These are phyloP conservation scores for Termitomyces sp. DNA, from an alignment of 768 basidiomycete genomes.

Conservation along the genomic window DNA sequence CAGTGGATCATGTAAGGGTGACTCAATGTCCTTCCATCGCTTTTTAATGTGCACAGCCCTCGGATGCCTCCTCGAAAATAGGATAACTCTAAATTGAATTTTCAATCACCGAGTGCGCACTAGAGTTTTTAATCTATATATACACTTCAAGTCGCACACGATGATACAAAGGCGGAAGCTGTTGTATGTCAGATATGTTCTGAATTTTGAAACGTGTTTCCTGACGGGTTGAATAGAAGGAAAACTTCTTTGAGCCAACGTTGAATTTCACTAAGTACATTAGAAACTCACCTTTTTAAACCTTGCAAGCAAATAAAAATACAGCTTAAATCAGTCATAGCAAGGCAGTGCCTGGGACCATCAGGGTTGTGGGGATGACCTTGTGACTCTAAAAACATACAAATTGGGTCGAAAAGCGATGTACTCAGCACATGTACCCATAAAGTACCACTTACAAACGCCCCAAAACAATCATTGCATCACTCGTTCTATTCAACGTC, in stretches of 20 bases:
- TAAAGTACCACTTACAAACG: background rate
- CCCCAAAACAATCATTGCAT: background rate
- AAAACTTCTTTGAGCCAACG: background rate
- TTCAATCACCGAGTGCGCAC: background rate
- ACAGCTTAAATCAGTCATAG: background rate
- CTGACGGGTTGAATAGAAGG: background rate
- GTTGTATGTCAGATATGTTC: background rate
- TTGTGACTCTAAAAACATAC: background rate
- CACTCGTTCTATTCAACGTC: slow-evolving; percentile 3
- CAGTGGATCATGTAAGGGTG: background rate
- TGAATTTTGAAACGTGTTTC: too few relatives aligned
- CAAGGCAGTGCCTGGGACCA: background rate
- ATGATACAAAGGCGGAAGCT: background rate
- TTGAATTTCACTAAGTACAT: background rate
- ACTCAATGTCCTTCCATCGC: background rate
- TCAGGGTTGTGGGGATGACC: background rate
- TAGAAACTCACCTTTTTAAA: background rate
- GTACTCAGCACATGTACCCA: background rate
- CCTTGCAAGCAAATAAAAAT: background rate
- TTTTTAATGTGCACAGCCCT: too few relatives aligned
- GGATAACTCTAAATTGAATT: background rate
- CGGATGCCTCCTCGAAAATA: background rate
- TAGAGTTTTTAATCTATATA: too few relatives aligned
- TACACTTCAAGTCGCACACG: background rate
- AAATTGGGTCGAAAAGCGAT: background rate